Evolutionary conservation across 768 basidiomycete species (phyloP).

Genomic region (Amanita pseudoporphyria): DNA sequence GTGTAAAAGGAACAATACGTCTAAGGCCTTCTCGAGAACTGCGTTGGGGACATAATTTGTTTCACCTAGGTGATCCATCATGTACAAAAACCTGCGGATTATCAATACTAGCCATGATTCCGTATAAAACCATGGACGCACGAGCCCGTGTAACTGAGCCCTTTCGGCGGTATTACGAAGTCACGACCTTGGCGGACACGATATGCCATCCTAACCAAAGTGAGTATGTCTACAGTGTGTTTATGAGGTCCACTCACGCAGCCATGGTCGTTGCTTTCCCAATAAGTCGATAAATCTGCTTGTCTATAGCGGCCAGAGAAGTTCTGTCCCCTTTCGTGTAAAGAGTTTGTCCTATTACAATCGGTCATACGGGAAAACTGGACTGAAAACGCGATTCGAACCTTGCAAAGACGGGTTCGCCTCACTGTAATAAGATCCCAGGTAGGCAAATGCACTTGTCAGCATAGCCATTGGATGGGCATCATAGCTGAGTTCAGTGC

Average conservation of each 20-base stretch:
- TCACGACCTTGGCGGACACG: constrained; percentile 85
- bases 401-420: constrained; percentile 87
- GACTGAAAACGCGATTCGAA: constrained; percentile 13
- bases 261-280: constrained; percentile 87
- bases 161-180: constrained; percentile 77
- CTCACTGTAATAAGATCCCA: constrained; percentile 82
- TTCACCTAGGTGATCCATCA: constrained; percentile 77
- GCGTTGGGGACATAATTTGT: constrained; percentile 73
- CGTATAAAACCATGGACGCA: constrained; percentile 23
- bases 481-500: constrained; percentile 51
- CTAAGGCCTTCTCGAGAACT: constrained; percentile 78
- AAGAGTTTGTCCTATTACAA: constrained; percentile 55
- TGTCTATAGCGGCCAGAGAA: constrained; percentile 78
- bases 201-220: constrained; percentile 68
- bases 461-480: constrained; percentile 91
- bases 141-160: constrained; percentile 80
- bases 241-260: constrained; percentile 40
- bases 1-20: constrained; percentile 80
- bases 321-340: constrained; percentile 57
- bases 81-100: constrained; percentile 65
- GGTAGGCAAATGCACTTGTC: constrained; percentile 78
- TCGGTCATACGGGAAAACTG: background rate
- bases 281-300: constrained; percentile 82
- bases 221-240: background rate
- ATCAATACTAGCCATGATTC: constrained; percentile 3